phyloP scores from a whole-genome alignment of 1,139 yeast genomes.

The Scheffersomyces insectosa region DNA sequence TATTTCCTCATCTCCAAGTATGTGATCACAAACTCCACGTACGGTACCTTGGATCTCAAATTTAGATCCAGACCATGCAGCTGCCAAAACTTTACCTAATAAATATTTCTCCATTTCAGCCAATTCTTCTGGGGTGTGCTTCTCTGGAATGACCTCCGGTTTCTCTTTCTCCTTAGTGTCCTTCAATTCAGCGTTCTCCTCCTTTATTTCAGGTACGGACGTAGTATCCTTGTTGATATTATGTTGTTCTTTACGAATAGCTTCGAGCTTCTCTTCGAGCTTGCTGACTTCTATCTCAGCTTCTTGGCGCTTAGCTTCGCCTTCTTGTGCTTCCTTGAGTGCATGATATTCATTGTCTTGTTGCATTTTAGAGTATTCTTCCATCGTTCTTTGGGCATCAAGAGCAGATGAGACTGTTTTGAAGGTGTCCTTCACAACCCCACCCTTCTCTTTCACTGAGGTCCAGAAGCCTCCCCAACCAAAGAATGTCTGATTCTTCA shows the following conservation, averaged over 20 bases:
- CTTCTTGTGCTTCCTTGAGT: constrained; percentile 38
- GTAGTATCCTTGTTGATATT: constrained; percentile 4
- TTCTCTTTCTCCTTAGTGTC: constrained; percentile 11
- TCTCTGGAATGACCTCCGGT: constrained; percentile 33
- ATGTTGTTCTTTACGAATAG: constrained; percentile 15
- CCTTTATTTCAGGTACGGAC: not conserved
- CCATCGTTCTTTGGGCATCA: constrained; percentile 89
- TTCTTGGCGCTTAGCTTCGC: constrained; percentile 24
- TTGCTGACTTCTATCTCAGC: constrained; percentile 31
- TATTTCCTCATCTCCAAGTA: constrained; percentile 65
- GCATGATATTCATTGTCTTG: constrained; percentile 56
- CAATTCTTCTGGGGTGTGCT: constrained; percentile 76
- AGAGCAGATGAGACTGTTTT: constrained; percentile 81
- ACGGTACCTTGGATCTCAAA: constrained; percentile 88
- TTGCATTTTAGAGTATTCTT: constrained; percentile 73
- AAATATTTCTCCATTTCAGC: constrained; percentile 84
- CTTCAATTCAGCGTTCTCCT: constrained; percentile 9
- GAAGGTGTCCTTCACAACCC: constrained; percentile 81
- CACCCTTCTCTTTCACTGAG: constrained; percentile 83
- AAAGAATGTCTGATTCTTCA: constrained; percentile 62
- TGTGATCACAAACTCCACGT: constrained; percentile 80
- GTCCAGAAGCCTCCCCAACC: constrained; percentile 87
- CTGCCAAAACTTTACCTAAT: constrained; percentile 88
- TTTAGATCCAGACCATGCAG: constrained; percentile 95
- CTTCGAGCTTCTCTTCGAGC: constrained; percentile 23